Evolutionary conservation across 805 yeast species (phyloP), one percentile per base, ranked within the genome.

Genomic region (Debaryomyces maramus): DNA sequence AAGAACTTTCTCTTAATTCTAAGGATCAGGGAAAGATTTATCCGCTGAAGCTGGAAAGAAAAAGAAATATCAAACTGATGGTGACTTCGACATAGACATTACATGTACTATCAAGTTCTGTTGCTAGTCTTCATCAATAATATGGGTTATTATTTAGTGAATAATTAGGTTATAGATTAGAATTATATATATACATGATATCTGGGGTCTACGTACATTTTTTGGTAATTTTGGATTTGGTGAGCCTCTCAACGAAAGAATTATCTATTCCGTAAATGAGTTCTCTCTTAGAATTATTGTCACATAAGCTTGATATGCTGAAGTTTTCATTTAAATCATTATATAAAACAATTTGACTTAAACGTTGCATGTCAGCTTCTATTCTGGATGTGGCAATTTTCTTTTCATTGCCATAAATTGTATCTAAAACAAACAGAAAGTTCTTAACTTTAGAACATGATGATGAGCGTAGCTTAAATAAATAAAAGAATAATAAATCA

Each of bases 391-490:
- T 18, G 21, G 16, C 15, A 13, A 24, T 29, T 38, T 32, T 11
- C 26, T 19, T 16, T n/a, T 16, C 13, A 13, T 35, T 29, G 13
- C 14, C 5, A 21, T 30, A 23, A 17, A n/a, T 33, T 9, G 36
- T 29, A 19, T 51, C 42, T 23, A 45, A 33, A 3, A 40, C 44
- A 34, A 51, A 47, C 6, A 50, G 15, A 2, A 50, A 34, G 22
- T 44, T 64, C 34, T 52, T 60, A 15, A 41, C 55, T 22, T 54
- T 49, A n/a, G 48, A 51, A 13, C 51, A 55, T 5, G 67, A 23
- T 11, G 41, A 34, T 7, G 40, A 14, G 10, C 34, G 18, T 14
- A 52, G 36, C 37, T 47, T 59, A 8, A 39, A 36, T 14, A 55
- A 23, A 34, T 53, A 59, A 14, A 51, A 47, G 11, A 32, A 24